Evolutionary conservation across 2,329 filamentous ascomycete species (phyloP), one percentile per base, ranked within the genome.

Genomic region (Cladosporium halotolerans): DNA sequence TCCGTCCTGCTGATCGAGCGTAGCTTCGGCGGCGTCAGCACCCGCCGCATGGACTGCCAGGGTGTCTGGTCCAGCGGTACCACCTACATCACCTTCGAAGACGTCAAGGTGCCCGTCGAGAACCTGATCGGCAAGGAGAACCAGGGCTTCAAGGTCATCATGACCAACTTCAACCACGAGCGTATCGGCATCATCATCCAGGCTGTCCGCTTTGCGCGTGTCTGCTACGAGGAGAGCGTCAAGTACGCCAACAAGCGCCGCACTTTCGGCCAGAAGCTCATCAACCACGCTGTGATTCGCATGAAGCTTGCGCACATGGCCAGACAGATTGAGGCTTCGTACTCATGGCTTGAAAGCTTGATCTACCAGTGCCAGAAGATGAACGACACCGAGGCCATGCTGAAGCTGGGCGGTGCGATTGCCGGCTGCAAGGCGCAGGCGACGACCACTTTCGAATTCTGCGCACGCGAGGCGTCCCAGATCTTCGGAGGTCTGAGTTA

Each of bases 81-180:
- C 13, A 96, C 93, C 32, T 99, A 97, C 73, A 85, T 99, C 69
- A 96, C 92, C 41, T 97, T 97, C 62, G 93, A 99, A 73, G 93
- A 99, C 69, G 93, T 97, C 73, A 97, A 97, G 79, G 93, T 99
- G 0, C 93, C 93, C 1, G 93, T 97, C n/a, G 92, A 96, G 80
- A 97, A 99, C 77, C 73, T 99, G 64, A 85, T 99, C 56, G 93
- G 93, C 74, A 97, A 96, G 79, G 86, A 95, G 77, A 96, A 99
- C 79, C 86, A 95, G 71, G 93, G 93, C 38, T 99, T 99, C 83
- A 89, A 91, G 75, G 90, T 95, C 68, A 92, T 99, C 79, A 97
- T 97, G 92, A 96, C 89, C 70, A 96, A 96, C 80, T 96, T 96
- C 79, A 97, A 97, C 81, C 93, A 97, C 79, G 93, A 99, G 77